Base-by-base conservation (phyloP, 2,329 filamentous ascomycete species). In the Talaromyces rugulosus region DNA sequence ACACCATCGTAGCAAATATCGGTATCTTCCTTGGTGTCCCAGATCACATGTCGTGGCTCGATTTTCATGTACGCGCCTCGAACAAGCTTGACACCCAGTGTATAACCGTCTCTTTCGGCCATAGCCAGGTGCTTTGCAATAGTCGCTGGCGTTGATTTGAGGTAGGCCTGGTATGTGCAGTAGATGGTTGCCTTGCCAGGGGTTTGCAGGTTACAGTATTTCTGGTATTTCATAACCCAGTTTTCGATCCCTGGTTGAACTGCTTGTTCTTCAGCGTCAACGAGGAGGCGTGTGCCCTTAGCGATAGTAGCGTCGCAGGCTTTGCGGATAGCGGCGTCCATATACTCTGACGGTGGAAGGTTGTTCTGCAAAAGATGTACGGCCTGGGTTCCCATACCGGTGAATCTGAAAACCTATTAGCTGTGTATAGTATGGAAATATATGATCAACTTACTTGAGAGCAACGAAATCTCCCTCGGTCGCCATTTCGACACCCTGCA, bases 1-100 rank as follows among this genome's bases (percentile, higher is more conserved):
- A 86, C 78, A n/a, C 76, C 77, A 66, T 88, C 83, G 71, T 87
- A 88, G 65, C 79, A 81, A 2, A 66, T 63, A 53, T 82, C 80
- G 0, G 80, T 82, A 14, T 81, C 77, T 33, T 77, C 75, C 65
- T 82, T 82, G 50, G 74, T 75, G 33, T 78, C 75, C 71, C 79
- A 78, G 64, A 82, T 81, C 64, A 78, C 63, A 27, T 76, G 70
- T 27, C 80, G 72, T 14, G 73, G 73, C 61, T 84, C 82, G 27
- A 75, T 81, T 61, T 77, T 76, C 61, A 85, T 79, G 66, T 84
- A 84, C 9, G 82, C 82, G 12, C 82, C 82, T 6, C 82, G 77
- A 4, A 84, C 82, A 1, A 84, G 74, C 71, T 84, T 84, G 54
- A 84, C 76, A 3, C 78, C 82, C 0, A 82, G 70, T 0, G 75